Base-by-base conservation (phyloP, 176 grass and related monocot genomes). In the Oryza glaberrima region DNA sequence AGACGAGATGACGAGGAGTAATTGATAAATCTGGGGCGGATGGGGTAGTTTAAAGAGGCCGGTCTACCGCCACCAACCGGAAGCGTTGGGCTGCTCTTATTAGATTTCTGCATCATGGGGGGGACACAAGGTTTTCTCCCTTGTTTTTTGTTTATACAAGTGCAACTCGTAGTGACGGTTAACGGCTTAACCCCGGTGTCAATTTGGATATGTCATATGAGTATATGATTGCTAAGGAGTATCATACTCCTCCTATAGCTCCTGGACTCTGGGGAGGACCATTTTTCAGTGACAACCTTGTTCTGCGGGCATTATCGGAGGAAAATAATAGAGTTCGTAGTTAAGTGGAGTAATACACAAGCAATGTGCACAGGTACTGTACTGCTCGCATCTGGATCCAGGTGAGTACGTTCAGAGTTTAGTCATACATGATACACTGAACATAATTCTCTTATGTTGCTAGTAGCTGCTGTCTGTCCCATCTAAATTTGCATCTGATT, bases 51-150 rank as follows among this genome's bases (percentile, higher is more conserved):
- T 97, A 91, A 93, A 58, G 58, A 91, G 73, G 83, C 78, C 83
- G 54, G 90, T 65, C 94, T 91, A 93, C 88, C 88, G 77, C 77
- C 78, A 91, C 91, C 94, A 88, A 94, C 94, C 84, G 38, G 65
- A 67, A 68, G 23, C 23, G 17, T 54, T 17, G 38, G 38, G 35
- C 11, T 65, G 6, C 25, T 19, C 80, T 19, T 65, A n/a, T 14
- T 65, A 58, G 5, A 58, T 58, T 58, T 58, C 19, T n/a, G 7
- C 54, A n/a, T 58, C 54, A 58, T 58, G 43, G 52, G 41, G 35
- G 36, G 6, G 15, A 4, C 67, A 11, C 56, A 17, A 17, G 2
- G 12, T 38, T 22, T 14, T n/a, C 30, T 72, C 23, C 35, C 25
- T 40, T 14, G 12, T 34, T 14, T 14, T 20, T 38, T 40, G 67